These are phyloP conservation scores for Alternaria atra DNA, from an alignment of 2,329 filamentous ascomycete genomes.

Conservation along the genomic window DNA sequence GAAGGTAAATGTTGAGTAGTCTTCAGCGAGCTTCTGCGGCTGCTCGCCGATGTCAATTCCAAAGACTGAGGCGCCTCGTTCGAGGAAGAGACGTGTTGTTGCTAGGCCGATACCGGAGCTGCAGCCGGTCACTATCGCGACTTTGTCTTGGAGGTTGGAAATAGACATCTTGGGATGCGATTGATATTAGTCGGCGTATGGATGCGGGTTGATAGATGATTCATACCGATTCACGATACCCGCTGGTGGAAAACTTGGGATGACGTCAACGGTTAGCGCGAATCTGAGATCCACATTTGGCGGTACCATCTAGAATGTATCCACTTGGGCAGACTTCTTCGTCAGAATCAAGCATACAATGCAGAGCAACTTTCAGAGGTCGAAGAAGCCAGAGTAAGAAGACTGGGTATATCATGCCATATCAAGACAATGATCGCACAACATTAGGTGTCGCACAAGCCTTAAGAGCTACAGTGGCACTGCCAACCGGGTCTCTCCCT, in stretches of 20 bases:
- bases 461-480: not conserved
- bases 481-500: not conserved
- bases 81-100: conserved; percentile 35
- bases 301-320: not conserved
- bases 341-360: not conserved
- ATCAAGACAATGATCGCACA: not conserved
- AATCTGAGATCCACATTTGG: not conserved
- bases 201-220: not conserved
- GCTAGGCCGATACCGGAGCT: conserved; percentile 44
- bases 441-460: not conserved
- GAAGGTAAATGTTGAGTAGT: conserved; percentile 32
- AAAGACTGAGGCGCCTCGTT: conserved; percentile 38
- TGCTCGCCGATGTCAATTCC: conserved; percentile 38
- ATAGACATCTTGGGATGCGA: conserved; percentile 24
- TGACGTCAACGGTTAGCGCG: conserved; percentile 24
- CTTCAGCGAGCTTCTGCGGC: conserved; percentile 24
- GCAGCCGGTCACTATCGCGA: conserved; percentile 42
- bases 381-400: not conserved
- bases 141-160: conserved; percentile 34
- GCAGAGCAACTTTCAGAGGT: too few species aligned
- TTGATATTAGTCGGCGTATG: not conserved
- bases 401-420: not conserved
- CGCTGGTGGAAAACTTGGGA: conserved; percentile 12
- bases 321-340: too few species aligned
- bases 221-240: not conserved